These are phyloP conservation scores for Ogataea angusta DNA, from an alignment of 805 yeast genomes.

Conservation along the genomic window DNA sequence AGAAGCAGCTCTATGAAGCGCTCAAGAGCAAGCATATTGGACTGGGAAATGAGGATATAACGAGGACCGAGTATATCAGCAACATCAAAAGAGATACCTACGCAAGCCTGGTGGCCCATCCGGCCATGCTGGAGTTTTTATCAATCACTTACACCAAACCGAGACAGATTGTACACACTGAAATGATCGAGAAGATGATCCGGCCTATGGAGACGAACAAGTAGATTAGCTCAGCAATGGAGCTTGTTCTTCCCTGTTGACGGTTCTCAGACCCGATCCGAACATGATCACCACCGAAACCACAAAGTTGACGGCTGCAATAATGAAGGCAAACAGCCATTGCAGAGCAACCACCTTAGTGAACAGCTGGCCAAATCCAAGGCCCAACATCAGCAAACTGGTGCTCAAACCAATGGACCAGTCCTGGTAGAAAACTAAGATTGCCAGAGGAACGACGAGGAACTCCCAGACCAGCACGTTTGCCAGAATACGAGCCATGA, in stretches of 20 bases:
- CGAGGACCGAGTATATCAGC: slow-evolving; percentile 63
- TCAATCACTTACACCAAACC: slow-evolving; percentile 52
- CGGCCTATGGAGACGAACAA: slow-evolving; percentile 21
- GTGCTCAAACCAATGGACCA: slow-evolving; percentile 66
- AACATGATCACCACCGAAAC: slow-evolving; percentile 46
- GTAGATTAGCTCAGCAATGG: slow-evolving; percentile 28
- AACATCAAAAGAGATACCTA: slow-evolving; percentile 68
- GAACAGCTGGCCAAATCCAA: slow-evolving; percentile 69
- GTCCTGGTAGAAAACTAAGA: slow-evolving; percentile 60
- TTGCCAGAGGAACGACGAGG: slow-evolving; percentile 58
- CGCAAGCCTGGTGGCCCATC: slow-evolving; percentile 59
- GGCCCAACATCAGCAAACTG: slow-evolving; percentile 56
- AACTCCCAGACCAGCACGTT: slow-evolving; percentile 78
- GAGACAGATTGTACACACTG: slow-evolving; percentile 28
- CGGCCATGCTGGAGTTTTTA: slow-evolving; percentile 49
- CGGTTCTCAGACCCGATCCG: slow-evolving; percentile 29
- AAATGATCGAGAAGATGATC: slow-evolving; percentile 40
- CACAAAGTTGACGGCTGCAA: slow-evolving; percentile 54
- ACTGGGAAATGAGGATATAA: slow-evolving; percentile 70
- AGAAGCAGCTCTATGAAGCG: slow-evolving; percentile 52
- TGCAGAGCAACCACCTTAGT: slow-evolving; percentile 72
- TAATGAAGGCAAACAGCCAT: slow-evolving; percentile 79
- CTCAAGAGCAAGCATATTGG: slow-evolving; percentile 66
- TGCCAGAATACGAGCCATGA: slow-evolving; percentile 66
- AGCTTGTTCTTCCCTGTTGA: slow-evolving; percentile 30